Evolutionary conservation across 768 basidiomycete species (phyloP), one percentile per base, ranked within the genome.

Genomic region (Lactarius deliciosus): DNA sequence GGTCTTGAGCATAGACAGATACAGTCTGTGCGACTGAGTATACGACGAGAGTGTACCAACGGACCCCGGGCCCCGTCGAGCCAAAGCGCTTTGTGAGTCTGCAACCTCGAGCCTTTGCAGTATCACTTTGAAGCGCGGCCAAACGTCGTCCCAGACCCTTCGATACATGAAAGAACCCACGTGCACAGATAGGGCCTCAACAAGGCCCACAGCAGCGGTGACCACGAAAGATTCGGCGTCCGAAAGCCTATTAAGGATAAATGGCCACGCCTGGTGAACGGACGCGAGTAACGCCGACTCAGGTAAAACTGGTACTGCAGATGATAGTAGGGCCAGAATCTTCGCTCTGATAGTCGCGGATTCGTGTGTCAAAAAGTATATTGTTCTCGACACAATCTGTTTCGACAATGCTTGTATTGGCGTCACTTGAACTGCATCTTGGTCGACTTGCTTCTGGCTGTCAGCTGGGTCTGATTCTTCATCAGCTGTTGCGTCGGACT

Each of bases 201-300:
- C 78, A 54, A 97, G 78, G 4, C 77, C 78, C 1, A 90, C 87
- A 0, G 93, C 88, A 28, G 90, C 89, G 62, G 84, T 84, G 68
- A 94, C 85, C 34, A 98, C 94, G 71, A 86, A 95, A 0, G 86
- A 78, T 73, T 95, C 90, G 0, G 80, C 54, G 72, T 94, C 92
- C 16, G 76, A 74, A 15, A 98, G 80, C 9, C 96, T 84, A 71
- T 94, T 94, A 63, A 98, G 77, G 70, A 99, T 86, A 75, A 89
- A 92, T n/a, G 94, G 93, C 97, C 97, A 99, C 2, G 92, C 90
- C 25, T 84, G 83, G 76, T 98, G 92, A 41, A 98, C 84, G 5
- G 90, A 83, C 2, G 94, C 91, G 47, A 98, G 83, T 20, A 98
- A 82, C 18, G 89, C 85, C 15, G 87, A 85, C 72, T 89, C 88